These are phyloP conservation scores for Gentiana macrophylla DNA, from an alignment of 257 asterid species.

Conservation along the genomic window DNA sequence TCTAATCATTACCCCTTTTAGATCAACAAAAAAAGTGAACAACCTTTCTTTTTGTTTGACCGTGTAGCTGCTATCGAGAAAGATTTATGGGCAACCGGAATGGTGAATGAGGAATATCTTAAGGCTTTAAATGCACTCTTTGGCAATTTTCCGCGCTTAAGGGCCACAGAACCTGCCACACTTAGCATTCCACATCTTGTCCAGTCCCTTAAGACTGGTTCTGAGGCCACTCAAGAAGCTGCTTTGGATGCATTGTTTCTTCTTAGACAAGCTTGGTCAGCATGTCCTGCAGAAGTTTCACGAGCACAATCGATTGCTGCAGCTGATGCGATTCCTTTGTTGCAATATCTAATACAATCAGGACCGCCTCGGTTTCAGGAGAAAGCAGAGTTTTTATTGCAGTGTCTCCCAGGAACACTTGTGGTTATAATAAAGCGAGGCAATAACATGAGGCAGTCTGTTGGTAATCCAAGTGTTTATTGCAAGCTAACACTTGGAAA, in stretches of 20 bases:
- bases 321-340: conserved; percentile 85
- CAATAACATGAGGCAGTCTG: conserved; percentile 94
- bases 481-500: conserved; percentile 97
- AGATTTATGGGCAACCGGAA: conserved; percentile 90
- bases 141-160: conserved; percentile 86
- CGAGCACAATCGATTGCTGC: conserved; percentile 96
- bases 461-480: conserved; percentile 84
- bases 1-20: not conserved
- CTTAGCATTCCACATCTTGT: conserved; percentile 94
- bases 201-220: conserved; percentile 84
- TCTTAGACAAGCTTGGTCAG: conserved; percentile 98
- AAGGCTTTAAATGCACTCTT: conserved; percentile 89
- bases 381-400: conserved; percentile 84
- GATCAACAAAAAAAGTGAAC: not conserved
- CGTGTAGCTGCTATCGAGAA: conserved; percentile 83
- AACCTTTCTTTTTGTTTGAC: not conserved
- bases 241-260: conserved; percentile 88
- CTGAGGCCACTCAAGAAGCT: conserved; percentile 98
- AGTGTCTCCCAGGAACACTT: conserved; percentile 88
- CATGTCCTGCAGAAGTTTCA: conserved; percentile 95
- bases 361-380: conserved; percentile 97
- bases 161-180: conserved; percentile 97
- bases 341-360: conserved; percentile 90
- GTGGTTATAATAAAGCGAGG: conserved; percentile 88
- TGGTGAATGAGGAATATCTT: conserved; percentile 82